Evolutionary conservation across 768 basidiomycete genomes (phyloP), one percentile per base, ranked within the genome.

Genomic region (Naganishia onofrii): DNA sequence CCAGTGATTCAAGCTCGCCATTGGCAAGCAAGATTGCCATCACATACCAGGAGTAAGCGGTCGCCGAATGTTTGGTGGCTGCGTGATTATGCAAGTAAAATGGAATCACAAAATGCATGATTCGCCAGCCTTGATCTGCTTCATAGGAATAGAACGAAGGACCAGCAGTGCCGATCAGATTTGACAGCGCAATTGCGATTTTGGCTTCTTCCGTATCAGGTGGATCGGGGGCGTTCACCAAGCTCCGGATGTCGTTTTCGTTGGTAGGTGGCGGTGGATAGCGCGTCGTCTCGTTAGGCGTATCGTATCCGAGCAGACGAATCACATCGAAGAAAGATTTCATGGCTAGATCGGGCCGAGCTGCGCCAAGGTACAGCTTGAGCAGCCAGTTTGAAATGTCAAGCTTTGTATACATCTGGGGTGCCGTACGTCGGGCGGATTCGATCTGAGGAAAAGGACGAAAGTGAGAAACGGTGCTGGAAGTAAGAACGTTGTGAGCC

Each of bases 371-470:
- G 36, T 63, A 42, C 21, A 63, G 38, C 42, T 63, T 63, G 42
- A 63, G 46, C 3, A 69, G 32, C 68, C 68, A 69, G 15, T 38
- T 44, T 31, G 58, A 60, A 46, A 69, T 58, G 21, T 69, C 56
- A 51, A 69, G 44, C n/a, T 69, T 69, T 29, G 36, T 21, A 8
- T 34, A 42, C 56, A 53, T n/a, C 4, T 21, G 15, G 12, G 55
- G 55, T 36, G 68, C 57, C 1, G n/a, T 31, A 17, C 58, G 31
- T 15, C 56, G 44, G 29, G 57, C 68, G 9, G 19, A 28, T n/a
- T 44, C 36, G 26, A 69, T 23, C 68, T 69, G 29, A 26, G n/a
- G 28, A 51, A 21, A 15, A 10, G 29, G 7, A 15, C 6, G 36
- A 34, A 28, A 29, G 42, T 69, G 26, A 69, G 68, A 15, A 34